These are phyloP conservation scores for Fonsecaea pugnacius DNA, from an alignment of 2,329 filamentous ascomycete genomes.

Conservation along the genomic window DNA sequence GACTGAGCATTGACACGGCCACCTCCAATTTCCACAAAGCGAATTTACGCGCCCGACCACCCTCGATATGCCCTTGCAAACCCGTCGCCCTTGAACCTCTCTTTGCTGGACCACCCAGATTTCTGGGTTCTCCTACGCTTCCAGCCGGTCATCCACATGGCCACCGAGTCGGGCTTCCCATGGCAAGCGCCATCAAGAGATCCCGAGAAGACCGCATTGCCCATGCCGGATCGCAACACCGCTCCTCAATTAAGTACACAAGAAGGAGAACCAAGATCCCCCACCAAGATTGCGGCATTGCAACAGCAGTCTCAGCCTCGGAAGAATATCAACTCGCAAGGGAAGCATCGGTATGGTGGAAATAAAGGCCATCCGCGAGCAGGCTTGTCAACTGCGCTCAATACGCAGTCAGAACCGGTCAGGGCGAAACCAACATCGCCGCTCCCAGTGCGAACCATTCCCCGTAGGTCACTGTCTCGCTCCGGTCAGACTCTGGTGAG, in stretches of 20 bases:
- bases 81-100: conserved; percentile 12
- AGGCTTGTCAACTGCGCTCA: conserved; percentile 3
- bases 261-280: background rate
- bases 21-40: background rate
- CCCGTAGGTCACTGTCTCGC: conserved; percentile 20
- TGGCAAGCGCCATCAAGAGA: conserved; percentile 32
- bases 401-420: conserved; percentile 4
- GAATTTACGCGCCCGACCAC: background rate
- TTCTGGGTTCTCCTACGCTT: background rate
- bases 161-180: conserved; percentile 29
- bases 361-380: conserved; percentile 20
- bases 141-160: conserved; percentile 22
- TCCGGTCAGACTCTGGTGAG: background rate
- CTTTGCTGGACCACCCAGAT: background rate
- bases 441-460: conserved; percentile 32
- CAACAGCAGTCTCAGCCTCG: conserved; percentile 13
- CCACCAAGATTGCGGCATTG: conserved; percentile 7
- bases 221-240: conserved; percentile 1
- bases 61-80: conserved; percentile 20
- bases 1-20: background rate
- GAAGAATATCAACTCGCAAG: conserved; percentile 18
- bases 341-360: conserved; percentile 22
- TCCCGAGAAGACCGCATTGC: conserved; percentile 28
- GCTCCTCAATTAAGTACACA: background rate
- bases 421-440: conserved; percentile 20